phyloP scores from a whole-genome alignment of 225 moss, liverwort and hornwort genomes.

The Pseudisothecium myosuroides region DNA sequence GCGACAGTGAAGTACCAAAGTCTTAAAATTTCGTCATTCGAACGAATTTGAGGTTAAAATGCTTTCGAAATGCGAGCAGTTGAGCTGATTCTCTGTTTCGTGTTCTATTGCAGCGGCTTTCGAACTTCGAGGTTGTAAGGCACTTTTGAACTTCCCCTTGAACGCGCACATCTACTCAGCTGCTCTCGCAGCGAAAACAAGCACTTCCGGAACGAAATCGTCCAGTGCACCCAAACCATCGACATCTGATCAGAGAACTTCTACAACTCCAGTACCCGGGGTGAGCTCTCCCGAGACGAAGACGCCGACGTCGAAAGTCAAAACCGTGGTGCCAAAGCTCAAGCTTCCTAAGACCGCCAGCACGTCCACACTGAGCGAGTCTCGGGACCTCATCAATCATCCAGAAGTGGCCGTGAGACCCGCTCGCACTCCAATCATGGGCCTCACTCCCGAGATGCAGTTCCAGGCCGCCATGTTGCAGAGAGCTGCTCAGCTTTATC shows the following conservation, averaged over 20 bases:
- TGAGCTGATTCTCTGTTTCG: background rate
- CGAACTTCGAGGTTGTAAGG: slow-evolving; percentile 44
- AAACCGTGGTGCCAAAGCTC: background rate
- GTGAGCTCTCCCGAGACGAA: background rate
- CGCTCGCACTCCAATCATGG: background rate
- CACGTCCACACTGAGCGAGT: background rate
- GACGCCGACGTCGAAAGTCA: background rate
- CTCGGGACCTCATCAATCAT: background rate
- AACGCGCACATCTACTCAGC: slow-evolving; percentile 36
- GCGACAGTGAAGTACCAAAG: background rate
- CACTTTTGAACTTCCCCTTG: slow-evolving; percentile 37
- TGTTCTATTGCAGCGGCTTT: slow-evolving; percentile 20
- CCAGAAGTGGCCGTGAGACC: background rate
- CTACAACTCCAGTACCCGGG: background rate
- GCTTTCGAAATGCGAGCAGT: background rate
- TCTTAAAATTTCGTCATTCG: background rate
- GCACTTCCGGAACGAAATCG: background rate
- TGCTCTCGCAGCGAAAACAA: slow-evolving; percentile 3
- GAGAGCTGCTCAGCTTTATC: slow-evolving; percentile 12
- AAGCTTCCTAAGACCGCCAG: background rate
- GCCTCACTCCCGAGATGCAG: background rate
- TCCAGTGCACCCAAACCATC: background rate
- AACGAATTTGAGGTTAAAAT: background rate
- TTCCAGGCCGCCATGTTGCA: slow-evolving; percentile 26
- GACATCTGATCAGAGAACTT: background rate